These are phyloP conservation scores for Podaxis sp. DNA, from an alignment of 768 basidiomycete species.

Conservation along the genomic window DNA sequence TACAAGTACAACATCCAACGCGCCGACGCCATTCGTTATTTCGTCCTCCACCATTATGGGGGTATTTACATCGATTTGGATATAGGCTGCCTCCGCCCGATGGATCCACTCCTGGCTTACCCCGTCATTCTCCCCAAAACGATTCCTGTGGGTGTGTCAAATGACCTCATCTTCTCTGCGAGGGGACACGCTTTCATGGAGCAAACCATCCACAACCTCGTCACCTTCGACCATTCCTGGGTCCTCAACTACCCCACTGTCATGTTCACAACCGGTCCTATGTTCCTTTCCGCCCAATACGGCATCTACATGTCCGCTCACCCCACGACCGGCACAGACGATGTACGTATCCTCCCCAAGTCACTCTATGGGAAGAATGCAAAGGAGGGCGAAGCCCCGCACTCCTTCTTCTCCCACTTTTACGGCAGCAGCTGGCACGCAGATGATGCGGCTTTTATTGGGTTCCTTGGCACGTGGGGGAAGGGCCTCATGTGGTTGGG, in stretches of 20 bases:
- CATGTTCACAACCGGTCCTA: constrained; percentile 99
- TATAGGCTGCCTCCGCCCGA: constrained; percentile 83
- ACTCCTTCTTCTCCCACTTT: constrained; percentile 95
- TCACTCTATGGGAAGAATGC: constrained; percentile 98
- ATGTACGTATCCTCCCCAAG: constrained; percentile 92
- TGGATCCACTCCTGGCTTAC: constrained; percentile 84
- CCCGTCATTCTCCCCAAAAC: constrained; percentile 92
- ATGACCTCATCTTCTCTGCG: constrained; percentile 94
- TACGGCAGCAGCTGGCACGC: constrained; percentile 99
- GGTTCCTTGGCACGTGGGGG: constrained; percentile 88
- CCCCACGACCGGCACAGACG: constrained; percentile 59
- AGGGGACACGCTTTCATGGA: constrained; percentile 86
- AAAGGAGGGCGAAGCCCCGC: constrained; percentile 73
- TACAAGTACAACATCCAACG: constrained; percentile 93
- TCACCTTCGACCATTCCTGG: constrained; percentile 91
- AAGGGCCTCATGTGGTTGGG: constrained; percentile 87
- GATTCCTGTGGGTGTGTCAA: constrained; percentile 95
- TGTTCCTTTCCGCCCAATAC: constrained; percentile 96
- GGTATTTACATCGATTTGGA: constrained; percentile 97
- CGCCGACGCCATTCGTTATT: constrained; percentile 97
- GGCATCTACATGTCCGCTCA: constrained; percentile 79
- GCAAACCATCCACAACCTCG: constrained; percentile 89
- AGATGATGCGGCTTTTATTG: constrained; percentile 96
- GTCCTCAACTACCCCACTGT: constrained; percentile 98
- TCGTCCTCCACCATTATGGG: constrained; percentile 92